Base-by-base conservation (phyloP, 1,284 basidiomycete species). In the Entoloma clypeatum region DNA sequence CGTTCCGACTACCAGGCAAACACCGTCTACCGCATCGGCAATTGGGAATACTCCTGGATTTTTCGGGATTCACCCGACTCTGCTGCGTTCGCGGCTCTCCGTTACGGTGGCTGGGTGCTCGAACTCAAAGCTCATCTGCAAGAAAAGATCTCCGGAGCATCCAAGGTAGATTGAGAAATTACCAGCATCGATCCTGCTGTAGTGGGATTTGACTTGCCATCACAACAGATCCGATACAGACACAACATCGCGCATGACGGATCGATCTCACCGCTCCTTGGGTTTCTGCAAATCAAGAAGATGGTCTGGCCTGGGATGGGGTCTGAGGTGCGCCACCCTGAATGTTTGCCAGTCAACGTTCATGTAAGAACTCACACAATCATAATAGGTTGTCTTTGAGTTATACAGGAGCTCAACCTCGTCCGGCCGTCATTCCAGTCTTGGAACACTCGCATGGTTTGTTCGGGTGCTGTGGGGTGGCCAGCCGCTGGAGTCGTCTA, bases 301-400 rank as follows among this genome's bases (percentile, higher is more conserved):
- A 74, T 73, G 70, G 68, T 69, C 11, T 74, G 71, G 71, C 71
- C 71, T 11, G 71, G 71, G 27, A 74, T 72, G 69, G 69, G 69
- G 14, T 64, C 68, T 16, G 69, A 71, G 48, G 63, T 61, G 44
- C 10, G 35, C 36, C 9, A 7, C 3, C 33, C 32, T n/a, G n/a
- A n/a, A n/a, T 27, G 10, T 23, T 9, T 28, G 2, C 10, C 9
- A 6, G 26, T 10, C 6, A 7, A 8, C 7, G 7, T 26, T 5
- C 6, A 27, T 11, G 6, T 25, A 18, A 7, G 6, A 13, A 13
- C 24, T 44, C 16, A 32, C 18, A 23, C 7, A 9, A 17, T 26
- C 18, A 19, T 4, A 14, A n/a, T 17, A 62, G 59, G 50, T 70
- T 17, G 62, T 65, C 0, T 73, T 71, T 41, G 71, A 73, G 43